A percentile compares a stretch with the other conserved stretches of the same genome.
Evolutionary conservation across 495 filamentous ascomycete species (phyloP).

Genomic region (Tetracladium setigerum): DNA sequence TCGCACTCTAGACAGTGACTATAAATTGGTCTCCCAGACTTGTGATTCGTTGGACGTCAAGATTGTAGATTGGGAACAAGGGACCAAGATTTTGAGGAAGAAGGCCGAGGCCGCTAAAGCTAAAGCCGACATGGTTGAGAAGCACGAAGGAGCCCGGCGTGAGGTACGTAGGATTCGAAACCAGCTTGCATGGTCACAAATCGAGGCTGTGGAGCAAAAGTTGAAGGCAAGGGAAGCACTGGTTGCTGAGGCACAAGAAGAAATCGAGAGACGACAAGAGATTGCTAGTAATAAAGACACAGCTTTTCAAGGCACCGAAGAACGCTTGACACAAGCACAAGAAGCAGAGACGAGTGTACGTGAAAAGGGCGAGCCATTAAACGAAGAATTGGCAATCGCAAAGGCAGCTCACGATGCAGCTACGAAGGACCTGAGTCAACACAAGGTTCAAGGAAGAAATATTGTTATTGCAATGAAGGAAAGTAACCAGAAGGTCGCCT

Average conservation of each 20-base stretch:
- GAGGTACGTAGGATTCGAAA: conserved; percentile 12
- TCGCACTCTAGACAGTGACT: conserved; percentile 87
- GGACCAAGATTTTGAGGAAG: conserved; percentile 40
- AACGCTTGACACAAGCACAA: conserved; percentile 32
- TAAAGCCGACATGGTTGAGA: conserved; percentile 35
- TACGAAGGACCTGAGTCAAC: conserved; percentile 20
- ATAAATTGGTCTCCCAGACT: conserved; percentile 64
- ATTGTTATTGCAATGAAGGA: conserved; percentile 31
- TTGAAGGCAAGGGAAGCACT: conserved; percentile 51
- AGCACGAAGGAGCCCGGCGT: conserved; percentile 23
- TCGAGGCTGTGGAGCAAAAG: conserved; percentile 31
- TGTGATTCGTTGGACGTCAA: conserved; percentile 56
- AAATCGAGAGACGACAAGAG: conserved; percentile 16
- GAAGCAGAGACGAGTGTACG: conserved; percentile 41
- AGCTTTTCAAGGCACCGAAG: conserved; percentile 27
- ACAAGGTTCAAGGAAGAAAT: conserved; percentile 39
- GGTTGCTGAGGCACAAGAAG: conserved; percentile 42
- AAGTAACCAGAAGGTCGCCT: conserved; percentile 27
- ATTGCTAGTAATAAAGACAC: conserved; percentile 22
- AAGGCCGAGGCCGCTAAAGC: conserved; percentile 30
- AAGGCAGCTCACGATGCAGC: conserved; percentile 28
- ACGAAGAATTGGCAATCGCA: conserved; percentile 27
- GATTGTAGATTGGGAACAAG: conserved; percentile 36
- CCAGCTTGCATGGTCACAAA: conserved; percentile 31
- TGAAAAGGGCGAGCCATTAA: conserved; percentile 31